Evolutionary conservation across 1,284 basidiomycete species (phyloP).

Genomic region (Ganoderma sp.): DNA sequence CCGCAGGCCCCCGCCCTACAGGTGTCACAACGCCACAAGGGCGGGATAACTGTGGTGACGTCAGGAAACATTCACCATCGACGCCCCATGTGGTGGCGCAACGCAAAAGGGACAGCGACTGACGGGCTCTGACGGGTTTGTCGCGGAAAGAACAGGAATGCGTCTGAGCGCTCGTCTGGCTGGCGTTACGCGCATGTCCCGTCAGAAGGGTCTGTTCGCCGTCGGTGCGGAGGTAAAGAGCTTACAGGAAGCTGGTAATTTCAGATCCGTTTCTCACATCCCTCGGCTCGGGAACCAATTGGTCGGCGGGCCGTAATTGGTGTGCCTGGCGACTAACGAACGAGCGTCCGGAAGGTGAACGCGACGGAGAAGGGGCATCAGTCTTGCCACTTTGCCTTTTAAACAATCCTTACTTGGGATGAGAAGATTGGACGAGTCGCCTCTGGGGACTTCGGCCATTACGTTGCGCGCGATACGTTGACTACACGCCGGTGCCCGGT

Average conservation of each 20-base stretch:
- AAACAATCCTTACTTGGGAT: not conserved
- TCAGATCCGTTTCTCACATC: conserved; percentile 15
- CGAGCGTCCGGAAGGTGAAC: not conserved
- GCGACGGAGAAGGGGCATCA: not conserved
- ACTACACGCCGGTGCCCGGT: not conserved
- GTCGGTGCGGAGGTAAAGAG: conserved; percentile 29
- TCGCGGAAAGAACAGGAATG: not conserved
- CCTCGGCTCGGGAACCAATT: conserved; percentile 1
- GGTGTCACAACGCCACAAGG: not conserved
- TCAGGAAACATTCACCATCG: not conserved
- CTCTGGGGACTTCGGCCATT: not conserved
- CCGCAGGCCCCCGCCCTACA: too few relatives aligned
- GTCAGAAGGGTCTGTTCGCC: conserved; percentile 15
- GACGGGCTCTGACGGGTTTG: not conserved
- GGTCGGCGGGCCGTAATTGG: conserved; percentile 10
- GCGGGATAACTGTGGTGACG: not conserved
- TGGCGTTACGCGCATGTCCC: not conserved
- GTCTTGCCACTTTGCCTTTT: not conserved
- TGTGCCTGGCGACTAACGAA: conserved; percentile 22
- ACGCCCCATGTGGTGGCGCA: not conserved
- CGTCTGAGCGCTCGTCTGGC: conserved; percentile 3
- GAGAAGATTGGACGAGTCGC: not conserved
- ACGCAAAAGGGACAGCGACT: not conserved
- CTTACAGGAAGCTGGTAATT: conserved; percentile 19
- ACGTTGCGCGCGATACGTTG: not conserved